Percentiles rank a stretch among this genome's conserved stretches.
Evolutionary conservation across 202 grass and related monocot genomes (phyloP).

Genomic region (Hordeum pubiflorum): DNA sequence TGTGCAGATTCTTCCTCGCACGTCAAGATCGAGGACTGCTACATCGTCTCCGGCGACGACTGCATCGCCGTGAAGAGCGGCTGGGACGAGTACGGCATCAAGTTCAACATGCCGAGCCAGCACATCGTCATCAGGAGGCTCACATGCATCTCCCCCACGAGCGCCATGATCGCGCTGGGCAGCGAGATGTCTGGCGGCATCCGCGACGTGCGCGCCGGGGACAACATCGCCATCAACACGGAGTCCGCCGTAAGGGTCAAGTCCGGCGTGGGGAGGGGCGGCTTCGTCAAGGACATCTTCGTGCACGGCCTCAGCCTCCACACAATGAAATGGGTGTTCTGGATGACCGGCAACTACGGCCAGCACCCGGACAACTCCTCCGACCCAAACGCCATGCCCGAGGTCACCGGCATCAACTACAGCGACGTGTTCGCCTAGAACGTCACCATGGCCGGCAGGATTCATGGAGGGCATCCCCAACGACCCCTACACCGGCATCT

Average conservation of each 20-base stretch:
- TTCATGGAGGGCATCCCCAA: conserved; percentile 69
- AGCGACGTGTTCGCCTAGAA: conserved; percentile 77
- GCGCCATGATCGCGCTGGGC: conserved; percentile 83
- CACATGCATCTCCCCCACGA: conserved; percentile 83
- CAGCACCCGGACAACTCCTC: conserved; percentile 79
- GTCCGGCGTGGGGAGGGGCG: conserved; percentile 72
- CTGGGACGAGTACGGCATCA: conserved; percentile 87
- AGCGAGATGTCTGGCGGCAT: conserved; percentile 97
- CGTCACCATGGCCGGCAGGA: conserved; percentile 74
- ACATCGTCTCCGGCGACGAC: conserved; percentile 88
- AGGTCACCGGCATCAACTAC: conserved; percentile 69
- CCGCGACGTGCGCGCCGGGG: conserved; percentile 50
- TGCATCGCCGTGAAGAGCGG: conserved; percentile 85
- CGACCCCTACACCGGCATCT: conserved; percentile 81
- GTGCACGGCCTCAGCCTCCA: conserved; percentile 61
- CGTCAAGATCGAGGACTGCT: conserved; percentile 86
- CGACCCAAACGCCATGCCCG: conserved; percentile 51
- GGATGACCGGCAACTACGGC: conserved; percentile 94
- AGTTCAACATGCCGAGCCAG: conserved; percentile 68
- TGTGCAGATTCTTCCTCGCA: conserved; percentile 67
- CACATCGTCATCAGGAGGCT: conserved; percentile 68
- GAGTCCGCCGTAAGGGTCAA: conserved; percentile 88
- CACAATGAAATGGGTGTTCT: conserved; percentile 97
- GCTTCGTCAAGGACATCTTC: conserved; percentile 77
- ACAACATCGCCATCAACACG: conserved; percentile 71